phyloP scores from a whole-genome alignment of 805 yeast genomes.

The Brettanomyces sp. region DNA sequence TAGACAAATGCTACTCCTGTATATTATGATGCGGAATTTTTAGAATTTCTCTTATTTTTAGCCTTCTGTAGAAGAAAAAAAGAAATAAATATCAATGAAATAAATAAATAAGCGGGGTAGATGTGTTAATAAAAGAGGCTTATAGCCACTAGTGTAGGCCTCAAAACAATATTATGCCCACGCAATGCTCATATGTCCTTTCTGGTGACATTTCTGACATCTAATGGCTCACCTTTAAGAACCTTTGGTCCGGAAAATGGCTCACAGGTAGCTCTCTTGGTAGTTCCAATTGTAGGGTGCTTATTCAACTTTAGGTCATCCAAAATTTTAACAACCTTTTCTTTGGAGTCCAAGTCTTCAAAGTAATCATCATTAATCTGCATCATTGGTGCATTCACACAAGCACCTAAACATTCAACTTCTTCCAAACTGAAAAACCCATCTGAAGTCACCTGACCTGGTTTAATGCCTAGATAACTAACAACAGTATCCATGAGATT shows the following conservation, averaged over 20 bases:
- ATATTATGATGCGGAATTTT: too few species aligned
- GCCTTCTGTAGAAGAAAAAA: too few species aligned
- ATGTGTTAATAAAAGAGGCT: too few species aligned
- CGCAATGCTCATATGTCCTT: slow-evolving; percentile 41
- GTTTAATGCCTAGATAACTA: slow-evolving; percentile 50
- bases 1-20: too few species aligned
- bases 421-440: slow-evolving; percentile 73
- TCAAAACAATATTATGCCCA: too few species aligned
- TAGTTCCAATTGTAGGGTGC: slow-evolving; percentile 52
- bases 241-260: slow-evolving; percentile 65
- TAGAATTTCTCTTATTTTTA: too few species aligned
- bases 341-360: slow-evolving; percentile 66
- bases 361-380: slow-evolving; percentile 76
- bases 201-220: slow-evolving; percentile 63
- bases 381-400: slow-evolving; percentile 86
- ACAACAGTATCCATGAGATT: slow-evolving; percentile 65
- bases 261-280: slow-evolving; percentile 65
- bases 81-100: too few species aligned
- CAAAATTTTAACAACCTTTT: slow-evolving; percentile 50
- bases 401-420: slow-evolving; percentile 88
- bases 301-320: slow-evolving; percentile 57
- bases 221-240: slow-evolving; percentile 55
- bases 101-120: too few species aligned
- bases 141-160: too few species aligned
- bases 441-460: slow-evolving; percentile 73